Percentiles rank a stretch among this genome's conserved stretches.
Evolutionary conservation across 768 basidiomycete genomes (phyloP).

Genomic region (Tubosaeta sp.): DNA sequence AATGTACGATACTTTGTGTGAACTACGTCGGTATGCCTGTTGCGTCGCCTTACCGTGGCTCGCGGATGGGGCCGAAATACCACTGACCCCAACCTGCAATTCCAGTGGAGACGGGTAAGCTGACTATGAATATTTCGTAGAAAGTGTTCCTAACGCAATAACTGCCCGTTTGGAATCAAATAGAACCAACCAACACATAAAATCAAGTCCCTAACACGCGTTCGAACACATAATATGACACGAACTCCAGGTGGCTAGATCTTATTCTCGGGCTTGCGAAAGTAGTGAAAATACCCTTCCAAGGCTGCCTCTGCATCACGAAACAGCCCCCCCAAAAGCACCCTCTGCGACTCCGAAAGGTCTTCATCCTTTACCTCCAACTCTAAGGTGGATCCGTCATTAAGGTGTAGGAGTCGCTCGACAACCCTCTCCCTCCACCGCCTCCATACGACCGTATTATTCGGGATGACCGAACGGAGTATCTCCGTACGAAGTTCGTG

Average conservation of each 20-base stretch:
- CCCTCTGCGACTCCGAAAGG: background rate
- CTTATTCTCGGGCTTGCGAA: background rate
- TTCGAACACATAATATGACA: too few species aligned
- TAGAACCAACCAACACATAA: too few species aligned
- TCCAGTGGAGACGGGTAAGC: too few species aligned
- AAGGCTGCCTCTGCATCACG: slow-evolving; percentile 15
- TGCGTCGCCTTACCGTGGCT: too few species aligned
- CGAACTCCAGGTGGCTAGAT: too few species aligned
- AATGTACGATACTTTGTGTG: background rate
- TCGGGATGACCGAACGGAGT: background rate
- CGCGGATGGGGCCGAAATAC: too few species aligned
- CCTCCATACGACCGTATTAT: background rate
- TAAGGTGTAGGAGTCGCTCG: background rate
- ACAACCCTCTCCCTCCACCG: background rate
- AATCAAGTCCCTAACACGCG: too few species aligned
- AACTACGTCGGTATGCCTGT: too few species aligned
- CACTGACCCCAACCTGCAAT: too few species aligned
- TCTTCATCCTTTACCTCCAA: background rate
- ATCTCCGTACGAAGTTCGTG: background rate
- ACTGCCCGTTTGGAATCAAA: too few species aligned
- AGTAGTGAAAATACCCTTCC: slow-evolving; percentile 5
- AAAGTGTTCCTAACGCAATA: too few species aligned
- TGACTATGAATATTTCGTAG: too few species aligned
- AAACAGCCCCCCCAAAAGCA: slow-evolving; percentile 8
- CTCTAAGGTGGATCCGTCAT: background rate